These are phyloP conservation scores for Tetragonia tetragonoides DNA, from an alignment of 148 eudicot genomes.

Conservation along the genomic window DNA sequence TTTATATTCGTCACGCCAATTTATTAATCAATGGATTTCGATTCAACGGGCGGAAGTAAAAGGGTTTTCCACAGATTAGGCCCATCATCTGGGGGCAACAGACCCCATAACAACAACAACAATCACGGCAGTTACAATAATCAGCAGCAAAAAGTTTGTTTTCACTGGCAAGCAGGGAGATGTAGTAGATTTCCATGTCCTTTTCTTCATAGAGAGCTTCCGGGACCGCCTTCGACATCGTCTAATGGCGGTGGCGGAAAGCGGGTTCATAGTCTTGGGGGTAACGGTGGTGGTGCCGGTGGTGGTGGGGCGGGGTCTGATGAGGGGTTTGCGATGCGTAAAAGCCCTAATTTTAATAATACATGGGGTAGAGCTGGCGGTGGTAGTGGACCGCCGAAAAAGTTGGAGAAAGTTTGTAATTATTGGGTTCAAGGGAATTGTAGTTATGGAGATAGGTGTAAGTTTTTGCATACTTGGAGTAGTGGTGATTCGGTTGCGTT, in stretches of 20 bases:
- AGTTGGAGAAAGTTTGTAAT: constrained; percentile 67
- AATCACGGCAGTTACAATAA: constrained; percentile 1
- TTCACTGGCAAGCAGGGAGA: constrained; percentile 71
- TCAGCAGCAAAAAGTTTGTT: constrained; percentile 61
- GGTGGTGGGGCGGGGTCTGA: constrained; percentile 30
- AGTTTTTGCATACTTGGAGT: constrained; percentile 77
- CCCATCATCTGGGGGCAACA: constrained; percentile 27
- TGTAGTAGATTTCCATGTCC: constrained; percentile 62
- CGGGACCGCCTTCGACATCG: constrained; percentile 31
- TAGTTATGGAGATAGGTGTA: constrained; percentile 68
- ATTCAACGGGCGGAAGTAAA: constrained; percentile 49
- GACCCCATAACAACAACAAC: constrained; percentile 6
- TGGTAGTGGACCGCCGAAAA: constrained; percentile 32
- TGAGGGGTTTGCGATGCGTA: constrained; percentile 54
- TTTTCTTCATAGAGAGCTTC: constrained; percentile 68
- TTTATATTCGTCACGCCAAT: constrained; percentile 8
- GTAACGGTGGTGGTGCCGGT: constrained; percentile 5
- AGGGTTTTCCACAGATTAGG: constrained; percentile 64
- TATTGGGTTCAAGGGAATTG: constrained; percentile 84
- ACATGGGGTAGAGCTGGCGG: constrained; percentile 56
- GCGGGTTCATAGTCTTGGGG: constrained; percentile 51
- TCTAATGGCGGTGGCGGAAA: constrained; percentile 48
- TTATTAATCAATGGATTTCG: constrained; percentile 54
- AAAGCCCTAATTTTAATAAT: constrained; percentile 60
- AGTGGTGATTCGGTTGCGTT: constrained; percentile 64